Evolutionary conservation across 495 filamentous ascomycete species (phyloP).

Genomic region (Xylaria cubensis): DNA sequence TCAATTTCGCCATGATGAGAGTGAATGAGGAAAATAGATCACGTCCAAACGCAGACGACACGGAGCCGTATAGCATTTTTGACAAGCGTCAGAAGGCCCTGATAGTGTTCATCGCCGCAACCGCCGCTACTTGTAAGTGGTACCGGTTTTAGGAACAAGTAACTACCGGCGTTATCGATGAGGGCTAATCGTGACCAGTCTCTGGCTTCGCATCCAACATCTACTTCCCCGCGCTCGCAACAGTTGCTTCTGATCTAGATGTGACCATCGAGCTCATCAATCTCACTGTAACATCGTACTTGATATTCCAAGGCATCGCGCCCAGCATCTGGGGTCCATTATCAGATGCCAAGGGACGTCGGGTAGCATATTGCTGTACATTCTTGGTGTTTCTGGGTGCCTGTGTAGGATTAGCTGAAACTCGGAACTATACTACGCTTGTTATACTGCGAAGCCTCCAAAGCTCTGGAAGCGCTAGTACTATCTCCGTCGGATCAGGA

Average conservation of each 20-base stretch:
- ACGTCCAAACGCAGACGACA: background rate
- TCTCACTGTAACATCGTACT: slow-evolving; percentile 60
- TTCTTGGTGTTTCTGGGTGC: slow-evolving; percentile 57
- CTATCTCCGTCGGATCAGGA: slow-evolving; percentile 62
- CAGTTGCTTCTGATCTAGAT: slow-evolving; percentile 51
- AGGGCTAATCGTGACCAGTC: slow-evolving; percentile 39
- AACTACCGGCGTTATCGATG: background rate
- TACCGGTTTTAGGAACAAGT: background rate
- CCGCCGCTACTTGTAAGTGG: slow-evolving; percentile 56
- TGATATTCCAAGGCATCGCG: slow-evolving; percentile 59
- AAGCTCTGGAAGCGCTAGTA: slow-evolving; percentile 58
- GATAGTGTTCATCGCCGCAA: slow-evolving; percentile 54
- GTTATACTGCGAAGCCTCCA: slow-evolving; percentile 58
- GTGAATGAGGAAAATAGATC: background rate
- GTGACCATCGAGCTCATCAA: slow-evolving; percentile 55
- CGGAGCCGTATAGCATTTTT: slow-evolving; percentile 54
- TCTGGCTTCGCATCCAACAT: slow-evolving; percentile 63
- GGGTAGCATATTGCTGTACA: slow-evolving; percentile 52
- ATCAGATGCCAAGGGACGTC: slow-evolving; percentile 57
- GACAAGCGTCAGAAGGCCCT: slow-evolving; percentile 55
- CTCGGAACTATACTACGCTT: slow-evolving; percentile 54
- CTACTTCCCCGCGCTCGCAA: slow-evolving; percentile 59
- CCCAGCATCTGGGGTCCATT: slow-evolving; percentile 60
- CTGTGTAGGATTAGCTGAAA: slow-evolving; percentile 55
- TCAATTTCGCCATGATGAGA: background rate